Percentiles rank a stretch among this genome's conserved stretches.
Evolutionary conservation across 2,329 filamentous ascomycete genomes (phyloP).

Genomic region (Corinectria fuckeliana): DNA sequence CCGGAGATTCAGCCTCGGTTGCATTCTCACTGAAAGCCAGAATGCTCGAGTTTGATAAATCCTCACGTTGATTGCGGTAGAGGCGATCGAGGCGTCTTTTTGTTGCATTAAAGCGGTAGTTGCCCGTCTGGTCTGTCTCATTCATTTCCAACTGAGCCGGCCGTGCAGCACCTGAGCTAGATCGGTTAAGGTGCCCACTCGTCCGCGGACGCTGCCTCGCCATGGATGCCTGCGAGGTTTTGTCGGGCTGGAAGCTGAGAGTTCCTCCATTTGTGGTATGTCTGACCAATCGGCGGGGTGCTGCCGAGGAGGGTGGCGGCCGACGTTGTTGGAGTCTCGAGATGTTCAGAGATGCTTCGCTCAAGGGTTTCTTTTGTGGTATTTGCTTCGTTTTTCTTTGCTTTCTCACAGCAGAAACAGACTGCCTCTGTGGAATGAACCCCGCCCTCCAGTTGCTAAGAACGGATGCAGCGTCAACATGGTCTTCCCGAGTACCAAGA

Average conservation of each 20-base stretch:
- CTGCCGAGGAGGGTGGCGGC: neutral
- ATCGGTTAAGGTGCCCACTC: conserved; percentile 11
- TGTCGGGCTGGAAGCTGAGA: conserved; percentile 33
- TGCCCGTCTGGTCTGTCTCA: conserved; percentile 43
- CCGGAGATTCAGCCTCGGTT: conserved; percentile 23
- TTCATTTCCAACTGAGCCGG: conserved; percentile 64
- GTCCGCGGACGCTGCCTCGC: conserved; percentile 3
- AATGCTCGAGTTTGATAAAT: conserved; percentile 27
- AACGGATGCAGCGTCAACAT: conserved; percentile 61
- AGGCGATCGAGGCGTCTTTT: conserved; percentile 63
- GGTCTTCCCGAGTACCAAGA: conserved; percentile 66
- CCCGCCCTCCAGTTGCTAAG: conserved; percentile 64
- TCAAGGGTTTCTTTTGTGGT: conserved; percentile 21
- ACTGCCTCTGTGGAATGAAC: conserved; percentile 52
- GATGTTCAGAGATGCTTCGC: conserved; percentile 35
- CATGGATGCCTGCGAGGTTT: neutral
- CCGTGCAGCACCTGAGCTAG: conserved; percentile 39
- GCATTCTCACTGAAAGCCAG: conserved; percentile 23
- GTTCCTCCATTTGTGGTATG: conserved; percentile 37
- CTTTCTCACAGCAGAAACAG: conserved; percentile 39
- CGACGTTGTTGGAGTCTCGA: conserved; percentile 3
- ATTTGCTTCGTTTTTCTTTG: conserved; percentile 15
- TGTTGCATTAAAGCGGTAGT: conserved; percentile 53
- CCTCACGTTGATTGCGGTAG: conserved; percentile 51
- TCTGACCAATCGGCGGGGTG: conserved; percentile 40